phyloP scores from a whole-genome alignment of 805 yeast genomes.

The Wickerhamia fluorescens region DNA sequence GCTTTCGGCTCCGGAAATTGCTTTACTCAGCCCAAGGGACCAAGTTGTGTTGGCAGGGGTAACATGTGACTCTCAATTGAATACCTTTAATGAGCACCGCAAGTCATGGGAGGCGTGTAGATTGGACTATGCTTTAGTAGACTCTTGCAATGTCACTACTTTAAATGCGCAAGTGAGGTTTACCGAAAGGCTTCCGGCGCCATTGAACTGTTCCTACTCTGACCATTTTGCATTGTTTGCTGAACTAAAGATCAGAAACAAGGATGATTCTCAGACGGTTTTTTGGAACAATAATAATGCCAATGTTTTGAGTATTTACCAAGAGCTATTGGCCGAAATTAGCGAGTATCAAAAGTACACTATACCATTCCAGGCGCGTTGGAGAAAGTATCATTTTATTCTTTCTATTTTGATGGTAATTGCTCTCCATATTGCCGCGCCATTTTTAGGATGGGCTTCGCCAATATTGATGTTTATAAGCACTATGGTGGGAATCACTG shows the following conservation, averaged over 20 bases:
- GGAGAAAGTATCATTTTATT: constrained; percentile 63
- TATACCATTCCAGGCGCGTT: constrained; percentile 51
- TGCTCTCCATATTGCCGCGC: constrained; percentile 47
- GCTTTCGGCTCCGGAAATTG: constrained; percentile 14
- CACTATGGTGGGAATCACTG: constrained; percentile 53
- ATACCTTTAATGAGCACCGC: constrained; percentile 72
- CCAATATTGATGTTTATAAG: constrained; percentile 53
- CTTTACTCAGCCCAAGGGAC: constrained; percentile 24
- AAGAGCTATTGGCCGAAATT: constrained; percentile 20
- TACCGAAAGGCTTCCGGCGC: constrained; percentile 55
- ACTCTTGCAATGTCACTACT: constrained; percentile 45
- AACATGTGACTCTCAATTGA: constrained; percentile 82
- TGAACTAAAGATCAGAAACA: constrained; percentile 15
- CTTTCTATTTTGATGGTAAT: constrained; percentile 39
- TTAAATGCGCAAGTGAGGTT: constrained; percentile 65
- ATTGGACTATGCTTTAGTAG: constrained; percentile 83
- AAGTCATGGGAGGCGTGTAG: constrained; percentile 70
- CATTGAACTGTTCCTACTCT: constrained; percentile 58
- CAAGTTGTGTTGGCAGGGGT: constrained; percentile 74
- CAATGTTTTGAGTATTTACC: constrained; percentile 30
- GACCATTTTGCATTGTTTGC: constrained; percentile 83
- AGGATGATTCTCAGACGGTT: constrained; percentile 4
- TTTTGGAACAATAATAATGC: constrained; percentile 5
- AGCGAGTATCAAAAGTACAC: constrained; percentile 42
- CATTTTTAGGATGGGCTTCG: constrained; percentile 59